Conservation (phyloP, 805 yeast species). For the Barnettozyma populi region DNA sequence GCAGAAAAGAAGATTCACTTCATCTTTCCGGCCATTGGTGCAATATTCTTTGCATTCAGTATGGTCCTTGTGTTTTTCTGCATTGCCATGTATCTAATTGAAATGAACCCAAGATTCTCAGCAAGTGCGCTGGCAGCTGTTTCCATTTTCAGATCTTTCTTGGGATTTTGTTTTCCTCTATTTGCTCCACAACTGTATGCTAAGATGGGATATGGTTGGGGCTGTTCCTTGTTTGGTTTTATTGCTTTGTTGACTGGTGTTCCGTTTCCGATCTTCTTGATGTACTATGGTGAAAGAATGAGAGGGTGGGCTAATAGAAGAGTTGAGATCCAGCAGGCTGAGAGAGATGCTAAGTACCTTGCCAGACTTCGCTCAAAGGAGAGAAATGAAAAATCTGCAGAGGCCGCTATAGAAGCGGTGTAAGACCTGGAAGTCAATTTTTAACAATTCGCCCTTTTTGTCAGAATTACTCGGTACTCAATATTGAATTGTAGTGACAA, state of each 20-base stretch:
- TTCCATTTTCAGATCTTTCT: constrained; percentile 55
- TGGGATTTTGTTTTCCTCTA: constrained; percentile 66
- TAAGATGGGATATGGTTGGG: constrained; percentile 63
- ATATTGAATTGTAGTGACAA: too few relatives aligned
- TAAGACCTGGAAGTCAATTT: neutral
- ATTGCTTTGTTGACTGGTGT: constrained; percentile 51
- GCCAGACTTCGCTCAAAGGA: constrained; percentile 24
- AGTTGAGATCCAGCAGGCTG: constrained; percentile 41
- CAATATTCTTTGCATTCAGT: constrained; percentile 51
- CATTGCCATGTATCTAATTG: constrained; percentile 60
- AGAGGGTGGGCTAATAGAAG: constrained; percentile 50
- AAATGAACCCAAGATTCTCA: constrained; percentile 59
- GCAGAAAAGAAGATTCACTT: constrained; percentile 50
- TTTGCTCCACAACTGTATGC: constrained; percentile 55
- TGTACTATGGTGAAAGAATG: constrained; percentile 48
- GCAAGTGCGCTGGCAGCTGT: constrained; percentile 67
- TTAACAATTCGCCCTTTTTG: too few relatives aligned
- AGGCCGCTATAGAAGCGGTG: neutral
- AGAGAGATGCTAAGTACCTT: constrained; percentile 38
- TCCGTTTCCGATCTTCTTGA: constrained; percentile 59
- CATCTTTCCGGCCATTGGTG: constrained; percentile 61
- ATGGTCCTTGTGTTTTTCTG: constrained; percentile 58
- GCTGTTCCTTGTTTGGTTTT: constrained; percentile 55
- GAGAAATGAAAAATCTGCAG: neutral
- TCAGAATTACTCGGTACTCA: too few relatives aligned